A percentile compares a stretch with the other conserved stretches of the same genome.
phyloP scores from a whole-genome alignment of 2,329 filamentous ascomycete genomes.

The Colletotrichum sojae region DNA sequence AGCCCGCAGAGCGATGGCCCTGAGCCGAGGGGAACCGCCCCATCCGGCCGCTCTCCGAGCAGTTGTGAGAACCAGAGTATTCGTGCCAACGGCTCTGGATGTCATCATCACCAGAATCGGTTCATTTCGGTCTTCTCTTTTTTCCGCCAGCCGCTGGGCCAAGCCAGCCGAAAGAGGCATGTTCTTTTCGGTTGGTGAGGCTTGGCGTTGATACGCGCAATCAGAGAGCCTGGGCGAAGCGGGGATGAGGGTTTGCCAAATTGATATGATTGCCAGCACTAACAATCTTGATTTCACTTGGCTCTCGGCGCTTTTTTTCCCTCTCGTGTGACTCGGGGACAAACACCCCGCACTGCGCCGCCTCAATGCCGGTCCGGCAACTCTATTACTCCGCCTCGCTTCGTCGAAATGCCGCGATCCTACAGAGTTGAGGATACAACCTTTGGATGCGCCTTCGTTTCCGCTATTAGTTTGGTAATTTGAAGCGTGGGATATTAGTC shows the following conservation, averaged over 20 bases:
- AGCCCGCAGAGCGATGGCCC: background rate
- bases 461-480: too few species aligned
- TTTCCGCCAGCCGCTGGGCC: slow-evolving; percentile 9
- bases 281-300: background rate
- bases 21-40: slow-evolving; percentile 7
- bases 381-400: too few species aligned
- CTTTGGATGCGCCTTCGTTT: too few species aligned
- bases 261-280: background rate
- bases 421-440: too few species aligned
- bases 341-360: too few species aligned
- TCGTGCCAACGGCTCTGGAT: background rate
- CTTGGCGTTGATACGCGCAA: slow-evolving; percentile 20
- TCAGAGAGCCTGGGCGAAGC: slow-evolving; percentile 29
- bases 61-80: background rate
- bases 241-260: background rate
- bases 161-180: slow-evolving; percentile 29
- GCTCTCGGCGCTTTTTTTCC: too few species aligned
- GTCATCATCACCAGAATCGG: too few species aligned
- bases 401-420: too few species aligned
- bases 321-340: too few species aligned
- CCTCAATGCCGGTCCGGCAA: too few species aligned
- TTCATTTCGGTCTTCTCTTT: background rate
- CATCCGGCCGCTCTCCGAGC: too few species aligned
- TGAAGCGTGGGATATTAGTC: fast-evolving
- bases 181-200: slow-evolving; percentile 1